Conservation (phyloP, 331 rosid genomes). For the Quercus lobata region DNA sequence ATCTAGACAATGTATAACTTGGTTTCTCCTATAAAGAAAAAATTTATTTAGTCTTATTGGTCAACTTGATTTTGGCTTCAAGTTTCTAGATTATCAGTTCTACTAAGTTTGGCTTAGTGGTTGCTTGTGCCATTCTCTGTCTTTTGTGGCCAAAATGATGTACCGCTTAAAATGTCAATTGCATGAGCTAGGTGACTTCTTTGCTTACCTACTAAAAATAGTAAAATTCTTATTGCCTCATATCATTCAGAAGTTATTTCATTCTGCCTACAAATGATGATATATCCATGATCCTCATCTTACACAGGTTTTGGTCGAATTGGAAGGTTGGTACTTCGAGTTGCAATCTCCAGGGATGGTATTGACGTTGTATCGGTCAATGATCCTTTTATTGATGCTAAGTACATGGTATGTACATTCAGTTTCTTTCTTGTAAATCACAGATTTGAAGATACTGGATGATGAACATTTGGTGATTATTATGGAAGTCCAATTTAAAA, state of each 20-base stretch:
- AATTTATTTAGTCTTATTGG: too few relatives aligned
- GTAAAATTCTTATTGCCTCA: not conserved
- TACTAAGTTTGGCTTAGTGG: not conserved
- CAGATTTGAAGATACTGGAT: not conserved
- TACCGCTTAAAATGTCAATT: not conserved
- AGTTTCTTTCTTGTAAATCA: not conserved
- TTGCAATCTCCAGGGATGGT: conserved; percentile 84
- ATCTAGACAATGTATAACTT: too few relatives aligned
- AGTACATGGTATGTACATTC: conserved; percentile 78
- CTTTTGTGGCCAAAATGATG: not conserved
- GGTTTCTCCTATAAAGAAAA: too few relatives aligned
- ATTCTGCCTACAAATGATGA: not conserved
- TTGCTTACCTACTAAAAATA: not conserved
- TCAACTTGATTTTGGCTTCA: not conserved
- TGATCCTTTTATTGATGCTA: conserved; percentile 91
- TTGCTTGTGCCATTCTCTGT: not conserved
- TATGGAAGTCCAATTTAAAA: not conserved
- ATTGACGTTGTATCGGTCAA: conserved; percentile 86
- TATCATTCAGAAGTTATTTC: not conserved
- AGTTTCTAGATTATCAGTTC: not conserved
- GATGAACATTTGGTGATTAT: not conserved
- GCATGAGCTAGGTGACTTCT: not conserved
- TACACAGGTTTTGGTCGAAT: conserved; percentile 91
- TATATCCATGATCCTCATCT: conserved; percentile 17
- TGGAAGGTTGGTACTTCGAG: conserved; percentile 94